Conservation (phyloP, 495 filamentous ascomycete species). For the Penicillium robsamsonii region DNA sequence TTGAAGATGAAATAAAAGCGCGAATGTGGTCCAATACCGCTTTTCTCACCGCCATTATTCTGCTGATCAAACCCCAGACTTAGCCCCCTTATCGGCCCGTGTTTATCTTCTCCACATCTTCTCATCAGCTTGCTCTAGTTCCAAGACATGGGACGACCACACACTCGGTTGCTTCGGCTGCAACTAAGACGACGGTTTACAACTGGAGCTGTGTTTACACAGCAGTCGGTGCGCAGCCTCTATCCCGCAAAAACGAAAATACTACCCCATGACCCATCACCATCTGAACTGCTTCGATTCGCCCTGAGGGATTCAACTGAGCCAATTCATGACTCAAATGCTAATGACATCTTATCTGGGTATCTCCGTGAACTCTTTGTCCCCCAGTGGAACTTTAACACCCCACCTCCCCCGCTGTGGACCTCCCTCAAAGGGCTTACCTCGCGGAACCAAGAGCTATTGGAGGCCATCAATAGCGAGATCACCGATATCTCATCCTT, state of each 20-base stretch:
- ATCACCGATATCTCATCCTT: conserved; percentile 12
- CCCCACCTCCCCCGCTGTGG: conserved; percentile 26
- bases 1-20: conserved; percentile 17
- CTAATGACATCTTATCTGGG: conserved; percentile 5
- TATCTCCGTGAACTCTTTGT: conserved; percentile 21
- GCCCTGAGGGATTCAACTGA: conserved; percentile 24
- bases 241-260: conserved; percentile 5
- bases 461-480: not conserved
- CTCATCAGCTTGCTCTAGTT: not conserved
- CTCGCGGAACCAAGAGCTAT: conserved; percentile 5
- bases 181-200: not conserved
- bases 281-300: conserved; percentile 34
- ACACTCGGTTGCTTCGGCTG: not conserved
- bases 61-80: conserved; percentile 22
- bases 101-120: conserved; percentile 29
- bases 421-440: conserved; percentile 20
- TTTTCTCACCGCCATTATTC: conserved; percentile 17
- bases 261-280: conserved; percentile 20
- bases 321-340: not conserved
- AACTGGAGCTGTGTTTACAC: not conserved
- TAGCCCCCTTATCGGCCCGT: conserved; percentile 17
- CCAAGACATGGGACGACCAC: not conserved
- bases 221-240: conserved; percentile 7
- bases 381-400: conserved; percentile 24
- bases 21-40: conserved; percentile 22